Evolutionary conservation across 2,329 filamentous ascomycete species (phyloP), one percentile per base, ranked within the genome.

Genomic region (Colletotrichum sidae): DNA sequence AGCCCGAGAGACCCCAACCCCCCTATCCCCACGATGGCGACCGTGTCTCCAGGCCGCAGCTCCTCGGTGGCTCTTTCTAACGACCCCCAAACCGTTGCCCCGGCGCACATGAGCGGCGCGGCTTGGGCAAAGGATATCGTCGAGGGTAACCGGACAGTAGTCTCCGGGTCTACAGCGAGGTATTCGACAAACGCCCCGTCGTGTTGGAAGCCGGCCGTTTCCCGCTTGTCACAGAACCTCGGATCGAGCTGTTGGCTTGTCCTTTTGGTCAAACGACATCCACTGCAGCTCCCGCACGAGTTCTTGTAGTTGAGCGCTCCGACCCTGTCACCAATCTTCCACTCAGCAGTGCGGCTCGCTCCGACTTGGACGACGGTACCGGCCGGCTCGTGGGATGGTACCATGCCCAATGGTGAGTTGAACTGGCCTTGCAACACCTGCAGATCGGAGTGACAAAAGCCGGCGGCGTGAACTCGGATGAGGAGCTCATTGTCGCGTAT

Each of bases 401-500:
- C 74, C 35, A 78, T 67, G 11, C 72, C 72, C 6, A 75, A 55
- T 5, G 67, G 68, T 2, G 73, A 72, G 2, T 60, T 56, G 62
- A 75, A 77, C 17, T 76, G 71, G 9, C 77, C 76, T 8, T 75
- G 72, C 1, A 75, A 60, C 8, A 76, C 76, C 57, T 78, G 77
- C 8, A 76, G 67, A 49, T 78, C 77, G 2, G 77, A 77, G 53
- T 78, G 77, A 58, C 77, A 78, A 68, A 78, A 78, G 1, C 76
- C 74, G 7, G 77, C 76, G 3, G 76, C 77, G 37, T 74, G 67
- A 47, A 78, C 67, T 35, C 70, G 69, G 60, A 79, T 61, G 15
- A 78, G 71, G 4, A 78, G 69, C 25, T 77, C 73, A 51, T 70
- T 49, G 9, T 71, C 69, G 33, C 60, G 67, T 37, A 75, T 70